Conservation (phyloP, 2,329 filamentous ascomycete genomes). For the Exophiala xenobiotica region DNA sequence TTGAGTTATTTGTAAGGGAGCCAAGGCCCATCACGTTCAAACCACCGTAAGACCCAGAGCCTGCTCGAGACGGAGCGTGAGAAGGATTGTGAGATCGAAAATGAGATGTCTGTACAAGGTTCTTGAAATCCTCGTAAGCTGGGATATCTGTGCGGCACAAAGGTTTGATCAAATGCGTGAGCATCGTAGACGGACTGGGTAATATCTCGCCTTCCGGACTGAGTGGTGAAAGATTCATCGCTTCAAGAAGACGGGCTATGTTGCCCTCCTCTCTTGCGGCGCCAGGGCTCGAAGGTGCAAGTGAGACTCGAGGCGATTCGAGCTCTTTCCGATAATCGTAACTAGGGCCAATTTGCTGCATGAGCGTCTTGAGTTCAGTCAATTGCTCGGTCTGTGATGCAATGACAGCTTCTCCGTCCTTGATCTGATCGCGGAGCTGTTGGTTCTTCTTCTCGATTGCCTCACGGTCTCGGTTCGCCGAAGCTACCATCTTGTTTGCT, state of each 20-base stretch:
- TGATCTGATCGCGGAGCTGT: conserved; percentile 78
- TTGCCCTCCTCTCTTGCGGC: conserved; percentile 54
- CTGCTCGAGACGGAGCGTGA: conserved; percentile 59
- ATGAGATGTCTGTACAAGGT: conserved; percentile 65
- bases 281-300: conserved; percentile 77
- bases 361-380: conserved; percentile 82
- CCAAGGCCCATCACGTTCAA: conserved; percentile 60
- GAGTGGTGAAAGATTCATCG: conserved; percentile 53
- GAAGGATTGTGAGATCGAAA: conserved; percentile 38
- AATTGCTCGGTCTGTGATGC: conserved; percentile 92
- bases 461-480: conserved; percentile 81
- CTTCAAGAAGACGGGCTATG: conserved; percentile 60
- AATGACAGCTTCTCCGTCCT: conserved; percentile 81
- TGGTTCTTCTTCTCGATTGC: conserved; percentile 80
- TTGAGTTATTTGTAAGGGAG: conserved; percentile 34
- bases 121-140: conserved; percentile 81
- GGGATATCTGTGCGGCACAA: conserved; percentile 78
- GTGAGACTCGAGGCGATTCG: conserved; percentile 64
- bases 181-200: conserved; percentile 67
- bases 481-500: conserved; percentile 96
- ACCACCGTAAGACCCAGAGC: conserved; percentile 68
- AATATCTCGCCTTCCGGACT: conserved; percentile 53
- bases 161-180: conserved; percentile 78
- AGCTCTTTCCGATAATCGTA: conserved; percentile 67
- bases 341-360: conserved; percentile 71